Evolutionary conservation across 2,329 filamentous ascomycete genomes (phyloP).

Genomic region (Xylariaceae sp.): DNA sequence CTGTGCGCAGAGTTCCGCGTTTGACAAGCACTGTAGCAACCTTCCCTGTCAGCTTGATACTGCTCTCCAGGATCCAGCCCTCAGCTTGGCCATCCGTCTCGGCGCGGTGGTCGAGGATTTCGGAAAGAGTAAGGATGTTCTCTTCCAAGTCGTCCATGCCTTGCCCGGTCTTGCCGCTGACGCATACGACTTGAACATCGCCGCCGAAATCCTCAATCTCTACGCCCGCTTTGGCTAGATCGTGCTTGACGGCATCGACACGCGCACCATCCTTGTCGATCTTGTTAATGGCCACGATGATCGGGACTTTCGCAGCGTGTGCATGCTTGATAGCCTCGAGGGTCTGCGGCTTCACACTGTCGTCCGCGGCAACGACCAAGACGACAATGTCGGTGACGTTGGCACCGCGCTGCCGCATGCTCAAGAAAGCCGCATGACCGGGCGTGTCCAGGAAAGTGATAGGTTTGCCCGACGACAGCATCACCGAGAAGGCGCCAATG

Average conservation of each 20-base stretch:
- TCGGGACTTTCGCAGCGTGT: conserved; percentile 77
- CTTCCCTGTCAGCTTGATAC: conserved; percentile 77
- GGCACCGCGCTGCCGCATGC: conserved; percentile 92
- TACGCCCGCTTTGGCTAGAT: conserved; percentile 76
- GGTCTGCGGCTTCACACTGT: conserved; percentile 96
- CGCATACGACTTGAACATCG: conserved; percentile 84
- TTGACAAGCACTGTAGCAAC: conserved; percentile 86
- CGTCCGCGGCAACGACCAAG: conserved; percentile 90
- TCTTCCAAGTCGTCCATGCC: conserved; percentile 93
- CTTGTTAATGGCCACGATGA: conserved; percentile 98
- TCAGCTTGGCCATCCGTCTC: conserved; percentile 72
- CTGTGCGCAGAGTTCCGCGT: conserved; percentile 74
- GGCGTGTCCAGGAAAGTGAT: conserved; percentile 98
- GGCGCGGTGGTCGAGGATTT: conserved; percentile 85
- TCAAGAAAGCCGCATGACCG: conserved; percentile 90
- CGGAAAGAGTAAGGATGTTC: conserved; percentile 76
- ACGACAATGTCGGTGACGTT: conserved; percentile 97
- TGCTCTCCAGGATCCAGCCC: conserved; percentile 90
- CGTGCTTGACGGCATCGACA: conserved; percentile 78
- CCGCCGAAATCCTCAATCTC: conserved; percentile 94
- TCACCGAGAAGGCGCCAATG: conserved; percentile 93
- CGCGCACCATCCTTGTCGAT: conserved; percentile 82
- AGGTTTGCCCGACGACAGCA: conserved; percentile 75
- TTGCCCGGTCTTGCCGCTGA: conserved; percentile 88
- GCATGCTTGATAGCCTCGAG: conserved; percentile 95